Evolutionary conservation across 495 filamentous ascomycete species (phyloP).

Genomic region (Gamarada debralockiae): DNA sequence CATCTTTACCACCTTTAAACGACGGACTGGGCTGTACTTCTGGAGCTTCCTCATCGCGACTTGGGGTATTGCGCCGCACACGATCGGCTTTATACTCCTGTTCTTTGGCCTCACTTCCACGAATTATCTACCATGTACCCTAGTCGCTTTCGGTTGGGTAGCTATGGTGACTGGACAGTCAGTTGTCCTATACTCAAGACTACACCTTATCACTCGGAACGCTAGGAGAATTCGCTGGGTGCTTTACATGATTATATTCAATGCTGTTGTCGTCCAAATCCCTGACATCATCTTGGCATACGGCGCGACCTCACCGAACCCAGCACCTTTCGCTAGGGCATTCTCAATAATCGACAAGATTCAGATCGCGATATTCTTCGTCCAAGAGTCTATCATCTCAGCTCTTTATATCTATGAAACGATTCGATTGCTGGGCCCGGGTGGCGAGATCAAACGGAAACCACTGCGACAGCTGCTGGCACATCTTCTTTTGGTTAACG

Average conservation of each 20-base stretch:
- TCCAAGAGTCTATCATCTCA: slow-evolving; percentile 56
- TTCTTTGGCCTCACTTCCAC: not conserved
- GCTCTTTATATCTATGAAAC: slow-evolving; percentile 55
- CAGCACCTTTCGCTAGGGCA: not conserved
- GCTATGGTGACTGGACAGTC: slow-evolving; percentile 64
- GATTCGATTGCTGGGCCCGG: slow-evolving; percentile 39
- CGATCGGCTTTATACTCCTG: slow-evolving; percentile 38
- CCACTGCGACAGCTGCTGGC: slow-evolving; percentile 9
- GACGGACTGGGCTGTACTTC: slow-evolving; percentile 36
- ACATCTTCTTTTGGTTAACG: no score
- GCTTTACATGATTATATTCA: slow-evolving; percentile 54
- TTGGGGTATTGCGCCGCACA: slow-evolving; percentile 53
- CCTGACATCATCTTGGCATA: slow-evolving; percentile 44
- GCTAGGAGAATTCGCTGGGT: slow-evolving; percentile 44
- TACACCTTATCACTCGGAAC: slow-evolving; percentile 56
- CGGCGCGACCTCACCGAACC: not conserved
- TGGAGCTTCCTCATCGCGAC: slow-evolving; percentile 36
- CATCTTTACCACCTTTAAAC: slow-evolving; percentile 37
- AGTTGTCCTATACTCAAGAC: slow-evolving; percentile 64
- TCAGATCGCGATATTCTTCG: slow-evolving; percentile 52
- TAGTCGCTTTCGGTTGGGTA: slow-evolving; percentile 47
- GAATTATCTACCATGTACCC: not conserved
- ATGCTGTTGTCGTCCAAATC: slow-evolving; percentile 51
- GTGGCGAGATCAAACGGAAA: not conserved
- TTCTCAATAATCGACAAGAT: slow-evolving; percentile 45